A percentile compares a stretch with the other conserved stretches of the same genome.
These are phyloP conservation scores for Calonectria hawksworthii DNA, from an alignment of 2,329 filamentous ascomycete species.

Conservation along the genomic window DNA sequence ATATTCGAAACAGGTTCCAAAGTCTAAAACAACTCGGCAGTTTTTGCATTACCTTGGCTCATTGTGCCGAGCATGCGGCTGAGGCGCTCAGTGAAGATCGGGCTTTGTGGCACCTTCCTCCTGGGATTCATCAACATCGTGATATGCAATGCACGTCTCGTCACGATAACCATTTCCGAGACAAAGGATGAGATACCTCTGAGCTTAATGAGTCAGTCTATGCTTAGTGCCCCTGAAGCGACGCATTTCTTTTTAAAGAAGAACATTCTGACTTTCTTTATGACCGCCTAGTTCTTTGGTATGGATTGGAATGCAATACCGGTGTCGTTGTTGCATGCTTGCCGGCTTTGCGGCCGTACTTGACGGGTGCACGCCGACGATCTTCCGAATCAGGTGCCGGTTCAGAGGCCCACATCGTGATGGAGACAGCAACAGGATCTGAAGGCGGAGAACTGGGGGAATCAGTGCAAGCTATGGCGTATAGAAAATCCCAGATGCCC, in stretches of 20 bases:
- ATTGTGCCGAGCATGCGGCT: not conserved
- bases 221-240: not conserved
- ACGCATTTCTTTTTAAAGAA: no score
- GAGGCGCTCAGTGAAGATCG: not conserved
- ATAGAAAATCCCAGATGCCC: not conserved
- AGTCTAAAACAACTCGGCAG: not conserved
- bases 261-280: not conserved
- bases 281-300: not conserved
- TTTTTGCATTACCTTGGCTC: not conserved
- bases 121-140: not conserved
- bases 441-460: not conserved
- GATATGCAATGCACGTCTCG: not conserved
- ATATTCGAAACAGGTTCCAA: accelerated
- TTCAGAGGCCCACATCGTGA: not conserved
- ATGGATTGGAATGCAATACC: not conserved
- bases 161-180: not conserved
- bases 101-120: not conserved
- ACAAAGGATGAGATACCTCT: not conserved
- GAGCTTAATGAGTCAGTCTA: not conserved
- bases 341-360: not conserved
- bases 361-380: not conserved
- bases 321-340: not conserved
- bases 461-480: not conserved
- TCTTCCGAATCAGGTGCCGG: not conserved
- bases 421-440: not conserved